A percentile compares a stretch with the other conserved stretches of the same genome.
These are phyloP conservation scores for Acanthamoeba sp. DNA, from an alignment of 208 protist species.

Conservation along the genomic window DNA sequence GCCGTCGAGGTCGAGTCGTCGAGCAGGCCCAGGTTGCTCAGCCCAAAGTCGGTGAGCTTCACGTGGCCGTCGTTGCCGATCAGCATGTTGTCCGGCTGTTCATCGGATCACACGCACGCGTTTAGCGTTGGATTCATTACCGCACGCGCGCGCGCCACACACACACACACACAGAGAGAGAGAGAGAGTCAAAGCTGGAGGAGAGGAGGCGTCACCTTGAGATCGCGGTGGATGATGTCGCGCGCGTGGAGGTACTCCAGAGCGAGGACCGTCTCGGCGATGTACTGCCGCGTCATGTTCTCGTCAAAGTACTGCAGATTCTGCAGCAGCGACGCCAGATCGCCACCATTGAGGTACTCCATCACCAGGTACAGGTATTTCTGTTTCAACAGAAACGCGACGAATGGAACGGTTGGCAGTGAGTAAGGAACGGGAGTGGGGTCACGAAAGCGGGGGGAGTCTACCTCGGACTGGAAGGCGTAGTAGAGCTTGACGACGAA, in stretches of 20 bases:
- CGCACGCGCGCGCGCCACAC: no score
- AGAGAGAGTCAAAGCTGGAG: not conserved
- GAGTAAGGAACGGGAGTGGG: not conserved
- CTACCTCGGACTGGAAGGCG: constrained; percentile 87
- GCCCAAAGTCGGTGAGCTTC: constrained; percentile 91
- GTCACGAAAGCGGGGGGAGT: not conserved
- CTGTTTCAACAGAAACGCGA: constrained; percentile 55
- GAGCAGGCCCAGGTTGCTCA: constrained; percentile 75
- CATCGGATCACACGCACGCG: constrained; percentile 11
- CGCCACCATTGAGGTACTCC: constrained; percentile 91
- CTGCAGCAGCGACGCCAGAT: constrained; percentile 86
- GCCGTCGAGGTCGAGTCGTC: not conserved
- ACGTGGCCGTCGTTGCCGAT: constrained; percentile 88
- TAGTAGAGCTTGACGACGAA: constrained; percentile 91
- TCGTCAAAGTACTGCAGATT: constrained; percentile 88
- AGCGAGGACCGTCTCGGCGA: constrained; percentile 88
- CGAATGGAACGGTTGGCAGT: not conserved
- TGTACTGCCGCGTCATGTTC: constrained; percentile 85
- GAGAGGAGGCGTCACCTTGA: constrained; percentile 71
- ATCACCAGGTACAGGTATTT: constrained; percentile 90
- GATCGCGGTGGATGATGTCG: constrained; percentile 86
- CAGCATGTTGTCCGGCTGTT: constrained; percentile 90
- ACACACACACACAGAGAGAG: not conserved
- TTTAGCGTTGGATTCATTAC: not conserved
- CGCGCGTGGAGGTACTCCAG: constrained; percentile 88